phyloP scores from a whole-genome alignment of 1,284 basidiomycete genomes.

The Sporisorium iseilematis-ciliati region DNA sequence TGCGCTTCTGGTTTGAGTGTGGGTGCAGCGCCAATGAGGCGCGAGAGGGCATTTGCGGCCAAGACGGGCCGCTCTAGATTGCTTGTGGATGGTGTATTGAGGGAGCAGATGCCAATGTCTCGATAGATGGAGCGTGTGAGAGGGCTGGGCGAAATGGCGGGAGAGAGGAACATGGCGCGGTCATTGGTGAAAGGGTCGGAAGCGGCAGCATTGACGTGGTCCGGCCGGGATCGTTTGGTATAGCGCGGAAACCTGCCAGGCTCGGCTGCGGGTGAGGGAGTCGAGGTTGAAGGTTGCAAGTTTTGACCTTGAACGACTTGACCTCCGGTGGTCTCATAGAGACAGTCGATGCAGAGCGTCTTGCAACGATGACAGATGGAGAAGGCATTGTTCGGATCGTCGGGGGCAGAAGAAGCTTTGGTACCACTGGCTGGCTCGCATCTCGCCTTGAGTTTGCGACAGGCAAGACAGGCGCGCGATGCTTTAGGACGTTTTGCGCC shows the following conservation, averaged over 20 bases:
- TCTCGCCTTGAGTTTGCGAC: slow-evolving; percentile 51
- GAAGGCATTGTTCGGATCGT: slow-evolving; percentile 18
- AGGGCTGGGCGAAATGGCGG: slow-evolving; percentile 34
- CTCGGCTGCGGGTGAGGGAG: slow-evolving; percentile 28
- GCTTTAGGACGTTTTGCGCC: slow-evolving; percentile 52
- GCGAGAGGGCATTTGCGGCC: slow-evolving; percentile 28
- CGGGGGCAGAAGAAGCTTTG: slow-evolving; percentile 11
- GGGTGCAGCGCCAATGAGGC: slow-evolving; percentile 34
- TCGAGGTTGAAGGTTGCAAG: slow-evolving; percentile 4
- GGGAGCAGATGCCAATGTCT: slow-evolving; percentile 33
- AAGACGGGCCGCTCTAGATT: slow-evolving; percentile 35
- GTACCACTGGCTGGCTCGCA: slow-evolving; percentile 37
- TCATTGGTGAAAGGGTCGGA: slow-evolving; percentile 33
- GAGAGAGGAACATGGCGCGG: slow-evolving; percentile 42
- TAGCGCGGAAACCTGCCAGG: slow-evolving; percentile 18
- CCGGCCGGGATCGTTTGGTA: slow-evolving; percentile 27
- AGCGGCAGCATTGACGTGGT: slow-evolving; percentile 11
- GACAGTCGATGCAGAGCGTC: slow-evolving; percentile 50
- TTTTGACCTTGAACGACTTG: slow-evolving; percentile 40
- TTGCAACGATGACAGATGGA: slow-evolving; percentile 52
- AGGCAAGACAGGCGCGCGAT: slow-evolving; percentile 47
- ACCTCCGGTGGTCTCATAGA: slow-evolving; percentile 36
- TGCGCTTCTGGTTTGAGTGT: slow-evolving; percentile 32
- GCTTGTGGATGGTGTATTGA: slow-evolving; percentile 16
- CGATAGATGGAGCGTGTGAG: slow-evolving; percentile 39